Conservation (phyloP, 805 yeast species). For the Blastobotrys robertii region DNA sequence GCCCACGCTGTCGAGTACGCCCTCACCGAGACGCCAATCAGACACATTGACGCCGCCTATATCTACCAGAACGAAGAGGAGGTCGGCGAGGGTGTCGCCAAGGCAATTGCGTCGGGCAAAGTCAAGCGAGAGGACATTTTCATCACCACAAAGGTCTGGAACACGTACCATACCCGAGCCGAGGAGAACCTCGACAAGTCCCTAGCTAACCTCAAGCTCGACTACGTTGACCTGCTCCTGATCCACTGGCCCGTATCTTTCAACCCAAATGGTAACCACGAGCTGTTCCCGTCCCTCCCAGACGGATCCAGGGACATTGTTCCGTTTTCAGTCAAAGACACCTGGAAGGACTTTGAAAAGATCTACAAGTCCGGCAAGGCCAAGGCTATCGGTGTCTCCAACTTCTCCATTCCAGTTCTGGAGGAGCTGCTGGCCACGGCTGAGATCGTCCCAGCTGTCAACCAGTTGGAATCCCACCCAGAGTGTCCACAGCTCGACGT, state of each 20-base stretch:
- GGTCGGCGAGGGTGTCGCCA: conserved; percentile 36
- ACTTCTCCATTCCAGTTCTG: conserved; percentile 48
- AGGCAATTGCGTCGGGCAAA: conserved; percentile 39
- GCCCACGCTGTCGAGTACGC: conserved; percentile 49
- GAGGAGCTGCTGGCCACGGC: conserved; percentile 39
- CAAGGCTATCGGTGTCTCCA: conserved; percentile 69
- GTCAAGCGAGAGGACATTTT: conserved; percentile 56
- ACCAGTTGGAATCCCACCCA: conserved; percentile 75
- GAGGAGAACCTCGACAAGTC: conserved; percentile 47
- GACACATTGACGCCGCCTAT: conserved; percentile 72
- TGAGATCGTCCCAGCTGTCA: conserved; percentile 51
- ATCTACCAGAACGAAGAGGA: conserved; percentile 56
- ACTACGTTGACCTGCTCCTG: conserved; percentile 68
- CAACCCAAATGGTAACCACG: conserved; percentile 30
- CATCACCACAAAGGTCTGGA: conserved; percentile 56
- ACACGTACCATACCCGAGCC: conserved; percentile 32
- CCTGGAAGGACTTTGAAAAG: conserved; percentile 57
- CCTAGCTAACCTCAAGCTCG: conserved; percentile 52
- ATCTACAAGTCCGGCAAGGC: conserved; percentile 36
- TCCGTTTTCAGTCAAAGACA: conserved; percentile 28
- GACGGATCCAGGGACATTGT: conserved; percentile 13
- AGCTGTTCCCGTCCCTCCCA: conserved; percentile 30
- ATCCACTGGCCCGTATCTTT: conserved; percentile 76
- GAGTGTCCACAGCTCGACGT: conserved; percentile 56
- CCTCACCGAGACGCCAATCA: conserved; percentile 46